Conservation (phyloP, 257 asterid genomes). For the Solanum corneliomulleri region DNA sequence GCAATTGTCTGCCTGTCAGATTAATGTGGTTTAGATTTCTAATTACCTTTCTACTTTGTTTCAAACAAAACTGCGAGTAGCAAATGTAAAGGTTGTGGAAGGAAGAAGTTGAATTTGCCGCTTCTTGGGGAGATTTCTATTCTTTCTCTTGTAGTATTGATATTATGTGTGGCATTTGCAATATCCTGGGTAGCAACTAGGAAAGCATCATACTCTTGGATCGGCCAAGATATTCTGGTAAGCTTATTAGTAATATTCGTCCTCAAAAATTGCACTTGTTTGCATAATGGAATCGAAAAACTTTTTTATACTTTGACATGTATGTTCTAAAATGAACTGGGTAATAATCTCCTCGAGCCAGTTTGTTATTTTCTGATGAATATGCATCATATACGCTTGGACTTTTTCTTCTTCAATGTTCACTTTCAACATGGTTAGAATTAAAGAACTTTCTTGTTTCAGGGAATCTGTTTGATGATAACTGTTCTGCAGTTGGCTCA, state of each 20-base stretch:
- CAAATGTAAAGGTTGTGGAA: conserved; percentile 61
- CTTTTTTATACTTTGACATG: neutral
- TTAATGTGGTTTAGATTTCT: neutral
- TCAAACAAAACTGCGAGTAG: conserved; percentile 32
- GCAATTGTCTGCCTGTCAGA: neutral
- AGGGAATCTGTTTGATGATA: conserved; percentile 97
- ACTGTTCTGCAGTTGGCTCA: conserved; percentile 91
- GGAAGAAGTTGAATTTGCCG: conserved; percentile 61
- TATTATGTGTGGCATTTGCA: conserved; percentile 66
- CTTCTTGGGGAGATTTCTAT: conserved; percentile 66
- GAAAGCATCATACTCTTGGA: conserved; percentile 87
- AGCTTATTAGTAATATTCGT: conserved; percentile 14
- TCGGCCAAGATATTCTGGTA: conserved; percentile 95
- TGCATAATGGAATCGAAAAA: neutral
- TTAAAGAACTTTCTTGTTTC: conserved; percentile 15
- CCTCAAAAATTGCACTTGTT: neutral
- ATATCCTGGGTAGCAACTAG: conserved; percentile 77
- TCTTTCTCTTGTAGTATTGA: conserved; percentile 61
- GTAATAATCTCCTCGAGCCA: neutral
- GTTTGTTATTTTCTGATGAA: neutral
- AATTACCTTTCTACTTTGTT: neutral
- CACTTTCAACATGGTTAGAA: neutral
- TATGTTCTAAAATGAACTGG: neutral
- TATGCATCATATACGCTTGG: neutral
- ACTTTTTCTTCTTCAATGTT: neutral